Evolutionary conservation across 2,329 filamentous ascomycete genomes (phyloP).

Genomic region (Fonsecaea nubica): DNA sequence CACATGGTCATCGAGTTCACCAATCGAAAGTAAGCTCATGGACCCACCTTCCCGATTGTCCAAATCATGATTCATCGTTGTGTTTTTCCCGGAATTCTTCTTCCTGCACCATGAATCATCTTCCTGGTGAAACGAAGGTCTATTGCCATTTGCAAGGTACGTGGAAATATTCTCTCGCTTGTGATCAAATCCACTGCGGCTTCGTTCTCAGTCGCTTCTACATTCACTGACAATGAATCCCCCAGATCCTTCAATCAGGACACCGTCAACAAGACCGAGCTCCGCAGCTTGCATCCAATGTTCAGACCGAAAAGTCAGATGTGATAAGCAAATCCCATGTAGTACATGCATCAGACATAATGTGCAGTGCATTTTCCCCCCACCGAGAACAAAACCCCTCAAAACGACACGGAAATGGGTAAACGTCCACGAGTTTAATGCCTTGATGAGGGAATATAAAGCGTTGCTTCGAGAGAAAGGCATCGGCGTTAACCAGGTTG

Average conservation of each 20-base stretch:
- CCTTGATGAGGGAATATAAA: background rate
- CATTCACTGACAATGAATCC: background rate
- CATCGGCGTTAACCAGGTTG: background rate
- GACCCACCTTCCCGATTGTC: background rate
- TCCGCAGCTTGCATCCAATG: constrained; percentile 46
- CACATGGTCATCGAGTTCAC: background rate
- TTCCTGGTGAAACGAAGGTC: background rate
- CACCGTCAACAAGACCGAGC: background rate
- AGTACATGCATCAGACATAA: constrained; percentile 52
- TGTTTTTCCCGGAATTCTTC: background rate
- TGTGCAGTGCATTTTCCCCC: constrained; percentile 45
- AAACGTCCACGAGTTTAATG: background rate
- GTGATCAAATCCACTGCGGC: background rate
- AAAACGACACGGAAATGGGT: constrained; percentile 29
- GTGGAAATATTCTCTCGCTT: background rate
- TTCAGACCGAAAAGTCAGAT: constrained; percentile 53
- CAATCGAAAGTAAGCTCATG: background rate
- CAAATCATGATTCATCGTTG: background rate
- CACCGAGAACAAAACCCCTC: constrained; percentile 22
- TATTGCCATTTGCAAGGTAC: background rate
- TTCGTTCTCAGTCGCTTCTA: background rate
- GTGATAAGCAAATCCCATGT: constrained; percentile 51
- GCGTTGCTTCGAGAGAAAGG: background rate
- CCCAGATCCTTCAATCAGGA: background rate
- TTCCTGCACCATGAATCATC: background rate